Evolutionary conservation across 1,284 basidiomycete species (phyloP).

Genomic region (Kalmanozyma brasiliensis): DNA sequence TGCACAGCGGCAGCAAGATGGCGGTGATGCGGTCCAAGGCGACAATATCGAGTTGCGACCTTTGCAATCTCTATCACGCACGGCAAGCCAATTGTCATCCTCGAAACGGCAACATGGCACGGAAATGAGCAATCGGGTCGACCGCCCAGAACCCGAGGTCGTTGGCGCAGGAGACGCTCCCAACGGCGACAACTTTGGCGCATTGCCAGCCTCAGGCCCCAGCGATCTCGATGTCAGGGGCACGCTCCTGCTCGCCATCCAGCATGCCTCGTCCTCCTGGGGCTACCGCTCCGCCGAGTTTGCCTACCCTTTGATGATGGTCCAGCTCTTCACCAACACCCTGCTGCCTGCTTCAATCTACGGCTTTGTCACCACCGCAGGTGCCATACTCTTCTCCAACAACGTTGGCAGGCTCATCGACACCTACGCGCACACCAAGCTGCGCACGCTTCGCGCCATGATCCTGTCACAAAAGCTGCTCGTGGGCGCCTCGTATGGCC

Average conservation of each 20-base stretch:
- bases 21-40: neutral
- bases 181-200: conserved; percentile 17
- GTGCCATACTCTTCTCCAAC: conserved; percentile 69
- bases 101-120: neutral
- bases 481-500: conserved; percentile 69
- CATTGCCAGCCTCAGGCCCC: conserved; percentile 15
- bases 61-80: conserved; percentile 2
- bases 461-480: conserved; percentile 71
- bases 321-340: conserved; percentile 71
- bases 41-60: conserved; percentile 15
- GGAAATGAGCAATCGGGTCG: neutral
- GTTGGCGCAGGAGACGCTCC: neutral
- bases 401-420: conserved; percentile 72
- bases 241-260: conserved; percentile 48
- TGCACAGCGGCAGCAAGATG: neutral
- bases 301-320: conserved; percentile 71
- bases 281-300: conserved; percentile 71
- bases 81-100: conserved; percentile 12
- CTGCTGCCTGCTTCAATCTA: conserved; percentile 72
- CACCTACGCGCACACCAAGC: conserved; percentile 64
- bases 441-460: conserved; percentile 70
- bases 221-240: conserved; percentile 36
- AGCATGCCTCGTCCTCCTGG: conserved; percentile 69
- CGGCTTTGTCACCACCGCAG: conserved; percentile 70
- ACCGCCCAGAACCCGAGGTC: conserved; percentile 1